Base-by-base conservation (phyloP, 306 rosid genomes). In the Prunus mongolica region DNA sequence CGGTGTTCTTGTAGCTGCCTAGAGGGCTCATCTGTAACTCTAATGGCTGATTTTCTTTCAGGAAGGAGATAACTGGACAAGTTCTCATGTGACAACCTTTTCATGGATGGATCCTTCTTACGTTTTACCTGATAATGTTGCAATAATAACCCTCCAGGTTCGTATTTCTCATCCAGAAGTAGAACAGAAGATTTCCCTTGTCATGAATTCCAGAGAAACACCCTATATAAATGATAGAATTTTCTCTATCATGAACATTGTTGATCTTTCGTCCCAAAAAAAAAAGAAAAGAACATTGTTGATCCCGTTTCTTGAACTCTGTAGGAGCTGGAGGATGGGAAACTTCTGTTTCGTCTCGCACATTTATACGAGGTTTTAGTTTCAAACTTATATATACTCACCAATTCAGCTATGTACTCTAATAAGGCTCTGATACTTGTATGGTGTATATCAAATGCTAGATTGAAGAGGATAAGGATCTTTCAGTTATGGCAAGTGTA, bases 61-160 rank as follows among this genome's bases (percentile, higher is more conserved):
- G 96, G 85, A 81, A 73, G 97, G 85, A 28, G 82, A 82, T 71
- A 58, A 75, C 47, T 86, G 93, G 97, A 80, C 49, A 73, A 84
- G 78, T 28, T 88, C 92, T 67, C 93, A 83, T 57, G 81, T 83
- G 41, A 73, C 90, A 66, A 87, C 86, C 51, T 92, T 88, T 80
- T 78, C 89, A 0, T 92, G 85, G 41, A 49, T 88, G 52, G 90
- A 86, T 80, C 82, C 91, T 47, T 88, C 90, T 12, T 92, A 90
- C 82, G 58, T 41, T 52, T 80, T 90, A 79, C 97, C 97, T 2
- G 86, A 87, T 61, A 90, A 92, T 49, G 88, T 92, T 71, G 97
- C 93, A 22, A 62, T 90, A 46, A 65, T 92, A 78, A 92, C 96
- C 71, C 87, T 92, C 66, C 90, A 92, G 97, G 97, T 92, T 50